Evolutionary conservation across 1,284 basidiomycete species (phyloP), one percentile per base, ranked within the genome.

Genomic region (Trichosporon asahii): DNA sequence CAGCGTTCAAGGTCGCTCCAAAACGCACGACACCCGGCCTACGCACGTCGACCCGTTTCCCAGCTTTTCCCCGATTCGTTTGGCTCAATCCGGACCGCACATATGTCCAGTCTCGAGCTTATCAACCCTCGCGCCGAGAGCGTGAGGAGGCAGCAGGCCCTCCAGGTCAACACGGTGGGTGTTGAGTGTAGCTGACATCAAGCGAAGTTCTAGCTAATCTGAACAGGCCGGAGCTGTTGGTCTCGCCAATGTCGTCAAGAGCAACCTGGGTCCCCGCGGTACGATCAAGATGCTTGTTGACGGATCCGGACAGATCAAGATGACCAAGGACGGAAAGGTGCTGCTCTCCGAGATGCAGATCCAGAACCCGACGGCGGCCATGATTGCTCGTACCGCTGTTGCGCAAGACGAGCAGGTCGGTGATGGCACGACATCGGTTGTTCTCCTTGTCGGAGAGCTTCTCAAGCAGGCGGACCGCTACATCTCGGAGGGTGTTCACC

Each of bases 301-400:
- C 84, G 97, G 97, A 71, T 88, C 95, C n/a, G 97, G 97, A 15
- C 94, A 97, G 86, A 95, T 99, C 84, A 99, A 98, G 88, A 97
- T 99, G 93, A 99, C 97, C 77, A 99, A 99, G 85, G 97, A 99
- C 81, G 97, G 97, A 77, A 99, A 99, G 86, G 96, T 98, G 60
- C 86, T 99, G 68, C 88, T 99, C 68, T 98, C 95, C 55, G 97
- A 99, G 86, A 99, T 99, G 97, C 97, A 99, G 86, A 99, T 99
- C 79, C 95, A 88, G 85, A 99, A 99, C 84, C 97, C 97, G 21
- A 99, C 97, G 11, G 97, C 97, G 11, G 95, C 97, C 55, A 98
- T 99, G 94, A 96, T 99, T 81, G 97, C 97, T 53, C 90, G 95
- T 69, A 98, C 96, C 53, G 96, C 96, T 37, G 95, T 98, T 18